These are phyloP conservation scores for Thelonectria olida DNA, from an alignment of 2,329 filamentous ascomycete genomes.

Conservation along the genomic window DNA sequence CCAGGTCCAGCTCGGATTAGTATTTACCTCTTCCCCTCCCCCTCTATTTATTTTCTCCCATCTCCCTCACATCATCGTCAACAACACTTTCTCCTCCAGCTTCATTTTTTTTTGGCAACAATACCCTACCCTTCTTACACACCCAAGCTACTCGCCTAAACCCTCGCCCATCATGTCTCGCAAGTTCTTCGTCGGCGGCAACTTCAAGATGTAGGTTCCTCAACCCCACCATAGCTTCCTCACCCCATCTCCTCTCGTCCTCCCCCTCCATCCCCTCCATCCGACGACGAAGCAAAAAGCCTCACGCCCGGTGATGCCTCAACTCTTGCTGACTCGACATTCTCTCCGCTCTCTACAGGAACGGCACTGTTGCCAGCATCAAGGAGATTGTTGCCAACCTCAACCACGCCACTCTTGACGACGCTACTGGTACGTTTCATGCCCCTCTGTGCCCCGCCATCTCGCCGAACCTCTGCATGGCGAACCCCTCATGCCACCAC, in stretches of 20 bases:
- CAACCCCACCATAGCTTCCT: constrained; percentile 35
- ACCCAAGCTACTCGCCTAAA: constrained; percentile 8
- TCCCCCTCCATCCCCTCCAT: constrained; percentile 27
- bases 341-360: constrained; percentile 66
- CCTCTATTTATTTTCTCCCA: background rate
- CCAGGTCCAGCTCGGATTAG: constrained; percentile 6
- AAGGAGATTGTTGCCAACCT: constrained; percentile 90
- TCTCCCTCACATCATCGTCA: background rate
- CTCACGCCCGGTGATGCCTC: constrained; percentile 34
- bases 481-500: constrained; percentile 22
- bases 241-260: constrained; percentile 22
- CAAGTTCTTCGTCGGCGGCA: constrained; percentile 97
- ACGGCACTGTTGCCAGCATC: constrained; percentile 90
- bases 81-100: background rate
- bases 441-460: constrained; percentile 7
- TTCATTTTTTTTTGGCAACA: background rate
- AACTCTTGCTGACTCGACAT: constrained; percentile 21
- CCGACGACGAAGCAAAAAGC: constrained; percentile 38
- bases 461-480: constrained; percentile 8
- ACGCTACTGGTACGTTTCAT: constrained; percentile 70
- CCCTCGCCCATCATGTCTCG: constrained; percentile 78
- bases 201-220: constrained; percentile 93
- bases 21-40: constrained; percentile 14
- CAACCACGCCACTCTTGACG: constrained; percentile 84
- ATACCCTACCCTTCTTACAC: constrained; percentile 2